These are phyloP conservation scores for Galeopsis tetrahit DNA, from an alignment of 257 asterid species.

Conservation along the genomic window DNA sequence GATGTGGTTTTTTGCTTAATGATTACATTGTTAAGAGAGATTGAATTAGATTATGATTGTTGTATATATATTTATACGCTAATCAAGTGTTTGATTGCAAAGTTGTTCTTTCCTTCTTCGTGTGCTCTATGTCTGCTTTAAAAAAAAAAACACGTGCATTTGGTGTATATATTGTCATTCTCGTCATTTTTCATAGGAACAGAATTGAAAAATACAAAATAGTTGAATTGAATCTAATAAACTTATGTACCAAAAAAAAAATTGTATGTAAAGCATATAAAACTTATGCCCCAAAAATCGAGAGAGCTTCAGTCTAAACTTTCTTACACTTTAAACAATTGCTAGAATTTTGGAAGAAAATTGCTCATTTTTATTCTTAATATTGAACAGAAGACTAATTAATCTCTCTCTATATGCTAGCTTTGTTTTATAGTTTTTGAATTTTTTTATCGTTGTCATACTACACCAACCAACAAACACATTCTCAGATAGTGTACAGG, in stretches of 20 bases:
- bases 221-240: not conserved
- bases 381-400: constrained; percentile 33
- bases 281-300: constrained; percentile 1
- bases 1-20: no score
- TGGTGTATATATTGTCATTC: no score
- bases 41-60: no score
- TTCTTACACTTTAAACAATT: constrained; percentile 46
- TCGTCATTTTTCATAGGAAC: no score
- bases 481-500: not conserved
- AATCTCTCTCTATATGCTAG: constrained; percentile 49
- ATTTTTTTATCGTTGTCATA: constrained; percentile 58
- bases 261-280: not conserved
- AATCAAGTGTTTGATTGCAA: no score
- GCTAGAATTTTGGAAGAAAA: constrained; percentile 52
- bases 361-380: constrained; percentile 47
- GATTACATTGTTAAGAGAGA: no score
- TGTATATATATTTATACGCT: no score
- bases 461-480: constrained; percentile 31
- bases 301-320: constrained; percentile 52
- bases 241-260: not conserved
- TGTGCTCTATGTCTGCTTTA: no score
- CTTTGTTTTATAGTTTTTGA: constrained; percentile 50
- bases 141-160: no score
- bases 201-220: not conserved
- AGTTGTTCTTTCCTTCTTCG: no score